Base-by-base conservation (phyloP, 1,139 yeast species). In the Zygosaccharomyces pseudobailii region DNA sequence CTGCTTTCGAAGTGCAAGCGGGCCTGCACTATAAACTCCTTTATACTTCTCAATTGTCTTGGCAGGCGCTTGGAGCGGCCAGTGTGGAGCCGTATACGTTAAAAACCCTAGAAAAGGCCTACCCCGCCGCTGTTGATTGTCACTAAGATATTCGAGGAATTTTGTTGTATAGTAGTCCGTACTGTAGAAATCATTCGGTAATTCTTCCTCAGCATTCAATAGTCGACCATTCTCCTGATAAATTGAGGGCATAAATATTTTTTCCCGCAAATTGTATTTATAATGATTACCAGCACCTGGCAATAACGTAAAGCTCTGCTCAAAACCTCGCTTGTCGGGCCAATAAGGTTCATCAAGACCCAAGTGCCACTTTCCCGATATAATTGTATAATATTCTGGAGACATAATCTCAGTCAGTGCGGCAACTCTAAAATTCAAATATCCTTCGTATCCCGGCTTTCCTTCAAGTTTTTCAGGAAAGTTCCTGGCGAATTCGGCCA, bases 211-310 rank as follows among this genome's bases (percentile, higher is more conserved):
- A 3, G 63, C 60, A 17, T 52, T 48, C 28, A 44, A 17, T 19
- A 42, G 33, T 13, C 40, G 36, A 13, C 61, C 62, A 28, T 55
- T 51, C 33, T 58, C 58, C n/a, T 60, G 61, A 33, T 50, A 57
- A 25, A 57, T 13, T 50, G 61, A 49, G 42, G 55, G 52, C 52
- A 58, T 24, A 47, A 53, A 43, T 19, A 48, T 65, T 38, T 64
- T 61, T 32, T 68, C 68, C 22, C 63, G 66, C 0, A 76, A 73
- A 45, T 76, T 71, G 52, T 70, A 75, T 53, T 77, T 79, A 59
- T 61, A 78, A 55, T 79, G 82, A 59, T 77, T 79, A 6, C 81
- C 82, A 9, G 80, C 80, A 6, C 83, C 84, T 6, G 84, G 81
- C 22, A 79, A 61, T 39, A 78, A 61, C 4, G 79, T 69, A 57